These are phyloP conservation scores for Cladosporium oxysporum DNA, from an alignment of 2,329 filamentous ascomycete genomes.

Conservation along the genomic window DNA sequence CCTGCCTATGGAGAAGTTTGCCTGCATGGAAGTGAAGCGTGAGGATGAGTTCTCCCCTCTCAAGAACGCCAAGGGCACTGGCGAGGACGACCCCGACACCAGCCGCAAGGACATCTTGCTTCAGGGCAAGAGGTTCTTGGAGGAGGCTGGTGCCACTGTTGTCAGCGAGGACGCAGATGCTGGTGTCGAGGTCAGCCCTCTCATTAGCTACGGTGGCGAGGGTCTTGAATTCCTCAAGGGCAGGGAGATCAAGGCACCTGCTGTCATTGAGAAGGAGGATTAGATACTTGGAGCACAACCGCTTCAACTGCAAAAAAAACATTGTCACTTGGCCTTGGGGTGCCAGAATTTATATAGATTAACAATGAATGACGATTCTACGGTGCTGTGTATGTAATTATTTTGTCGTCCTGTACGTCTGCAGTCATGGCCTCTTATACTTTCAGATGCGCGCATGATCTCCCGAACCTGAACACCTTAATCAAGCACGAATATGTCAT, in stretches of 20 bases:
- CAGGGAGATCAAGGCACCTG: slow-evolving; percentile 63
- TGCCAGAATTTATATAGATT: slow-evolving; percentile 1
- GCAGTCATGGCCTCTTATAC: not conserved
- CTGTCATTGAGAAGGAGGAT: slow-evolving; percentile 62
- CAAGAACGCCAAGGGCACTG: slow-evolving; percentile 85
- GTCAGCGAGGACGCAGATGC: slow-evolving; percentile 62
- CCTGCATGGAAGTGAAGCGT: slow-evolving; percentile 90
- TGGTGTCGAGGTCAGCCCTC: slow-evolving; percentile 86
- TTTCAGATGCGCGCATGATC: not conserved
- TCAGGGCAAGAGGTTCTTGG: slow-evolving; percentile 84
- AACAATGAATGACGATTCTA: slow-evolving; percentile 17
- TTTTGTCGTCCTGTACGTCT: not conserved
- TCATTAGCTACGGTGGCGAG: slow-evolving; percentile 82
- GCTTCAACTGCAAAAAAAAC: not conserved
- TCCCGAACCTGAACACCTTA: not conserved
- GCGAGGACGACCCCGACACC: slow-evolving; percentile 91
- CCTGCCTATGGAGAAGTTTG: slow-evolving; percentile 83
- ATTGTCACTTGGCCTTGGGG: slow-evolving; percentile 6
- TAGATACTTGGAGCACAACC: not conserved
- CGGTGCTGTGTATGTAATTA: not conserved
- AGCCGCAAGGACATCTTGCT: slow-evolving; percentile 86
- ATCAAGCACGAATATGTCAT: not conserved
- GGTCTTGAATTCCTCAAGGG: slow-evolving; percentile 62
- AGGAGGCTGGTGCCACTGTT: slow-evolving; percentile 75
- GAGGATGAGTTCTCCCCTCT: slow-evolving; percentile 98